phyloP scores from a whole-genome alignment of 768 basidiomycete species.

The Phylloporus sp. region DNA sequence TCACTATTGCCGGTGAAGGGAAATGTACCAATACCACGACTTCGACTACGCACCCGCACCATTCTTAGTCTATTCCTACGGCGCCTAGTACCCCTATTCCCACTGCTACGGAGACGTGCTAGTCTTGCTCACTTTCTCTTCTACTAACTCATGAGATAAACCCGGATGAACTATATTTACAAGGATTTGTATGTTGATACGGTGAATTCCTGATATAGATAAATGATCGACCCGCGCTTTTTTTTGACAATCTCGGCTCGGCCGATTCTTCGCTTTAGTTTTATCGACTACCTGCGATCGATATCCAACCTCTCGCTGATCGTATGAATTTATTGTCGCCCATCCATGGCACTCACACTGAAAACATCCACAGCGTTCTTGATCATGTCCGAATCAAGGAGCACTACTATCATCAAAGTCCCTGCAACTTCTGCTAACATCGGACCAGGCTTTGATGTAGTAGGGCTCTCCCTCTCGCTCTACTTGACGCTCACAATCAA shows the following conservation, averaged over 20 bases:
- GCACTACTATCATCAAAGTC: constrained; percentile 69
- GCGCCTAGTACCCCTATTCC: too few species aligned
- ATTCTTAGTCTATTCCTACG: constrained; percentile 1
- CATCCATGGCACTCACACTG: background rate
- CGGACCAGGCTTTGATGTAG: constrained; percentile 98
- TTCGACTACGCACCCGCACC: background rate
- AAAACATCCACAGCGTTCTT: background rate
- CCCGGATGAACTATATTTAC: too few species aligned
- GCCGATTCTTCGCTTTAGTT: background rate
- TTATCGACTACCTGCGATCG: background rate
- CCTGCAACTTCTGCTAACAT: constrained; percentile 99
- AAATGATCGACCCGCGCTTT: constrained; percentile 4
- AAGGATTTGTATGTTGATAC: too few species aligned
- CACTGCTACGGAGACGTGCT: too few species aligned
- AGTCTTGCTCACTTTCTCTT: too few species aligned
- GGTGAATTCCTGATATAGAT: constrained; percentile 18
- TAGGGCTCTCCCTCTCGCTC: constrained; percentile 93
- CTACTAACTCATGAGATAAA: too few species aligned
- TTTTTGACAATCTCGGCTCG: background rate
- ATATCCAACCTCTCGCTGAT: background rate
- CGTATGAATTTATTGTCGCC: constrained; percentile 4
- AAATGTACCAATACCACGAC: constrained; percentile 9
- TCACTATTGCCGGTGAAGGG: constrained; percentile 20
- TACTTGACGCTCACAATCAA: constrained; percentile 73
- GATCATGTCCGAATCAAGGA: constrained; percentile 21